Evolutionary conservation across 2,329 filamentous ascomycete species (phyloP).

Genomic region (Graphiopsis chlorocephala): DNA sequence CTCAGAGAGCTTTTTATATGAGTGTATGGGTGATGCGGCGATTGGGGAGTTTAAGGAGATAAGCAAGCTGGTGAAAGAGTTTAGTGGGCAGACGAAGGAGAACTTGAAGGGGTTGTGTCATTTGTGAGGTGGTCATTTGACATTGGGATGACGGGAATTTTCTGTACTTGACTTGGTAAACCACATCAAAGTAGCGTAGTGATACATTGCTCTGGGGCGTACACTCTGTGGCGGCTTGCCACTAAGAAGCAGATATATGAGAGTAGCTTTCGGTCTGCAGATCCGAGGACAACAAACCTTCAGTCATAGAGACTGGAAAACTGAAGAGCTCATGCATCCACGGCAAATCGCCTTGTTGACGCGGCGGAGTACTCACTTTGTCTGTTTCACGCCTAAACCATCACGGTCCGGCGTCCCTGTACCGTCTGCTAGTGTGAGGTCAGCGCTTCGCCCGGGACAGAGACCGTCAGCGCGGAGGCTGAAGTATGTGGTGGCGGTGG

Average conservation of each 20-base stretch:
- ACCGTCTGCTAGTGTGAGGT: not conserved
- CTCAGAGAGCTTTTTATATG: constrained; percentile 87
- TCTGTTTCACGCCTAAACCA: not conserved
- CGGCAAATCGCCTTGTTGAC: not conserved
- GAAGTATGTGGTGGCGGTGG: constrained; percentile 2
- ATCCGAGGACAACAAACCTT: not conserved
- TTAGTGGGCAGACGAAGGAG: constrained; percentile 65
- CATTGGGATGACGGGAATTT: not conserved
- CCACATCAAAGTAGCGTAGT: not conserved
- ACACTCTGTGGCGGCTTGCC: not conserved
- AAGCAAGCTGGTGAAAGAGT: constrained; percentile 75
- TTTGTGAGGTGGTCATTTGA: constrained; percentile 39
- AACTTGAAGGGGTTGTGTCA: constrained; percentile 65
- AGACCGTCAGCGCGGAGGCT: constrained; percentile 10
- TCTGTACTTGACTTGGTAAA: not conserved
- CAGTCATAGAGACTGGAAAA: not conserved
- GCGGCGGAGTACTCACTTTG: not conserved
- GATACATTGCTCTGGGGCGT: not conserved
- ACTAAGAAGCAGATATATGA: not conserved
- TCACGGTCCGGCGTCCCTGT: not conserved
- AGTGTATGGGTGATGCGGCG: constrained; percentile 78
- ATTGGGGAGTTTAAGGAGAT: constrained; percentile 70
- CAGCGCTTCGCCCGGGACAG: not conserved
- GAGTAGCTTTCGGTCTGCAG: not conserved
- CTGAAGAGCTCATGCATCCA: not conserved